Percentiles rank a stretch among this genome's conserved stretches.
Conservation (phyloP, 306 rosid genomes). For the Dalbergia cochinchinensis region DNA sequence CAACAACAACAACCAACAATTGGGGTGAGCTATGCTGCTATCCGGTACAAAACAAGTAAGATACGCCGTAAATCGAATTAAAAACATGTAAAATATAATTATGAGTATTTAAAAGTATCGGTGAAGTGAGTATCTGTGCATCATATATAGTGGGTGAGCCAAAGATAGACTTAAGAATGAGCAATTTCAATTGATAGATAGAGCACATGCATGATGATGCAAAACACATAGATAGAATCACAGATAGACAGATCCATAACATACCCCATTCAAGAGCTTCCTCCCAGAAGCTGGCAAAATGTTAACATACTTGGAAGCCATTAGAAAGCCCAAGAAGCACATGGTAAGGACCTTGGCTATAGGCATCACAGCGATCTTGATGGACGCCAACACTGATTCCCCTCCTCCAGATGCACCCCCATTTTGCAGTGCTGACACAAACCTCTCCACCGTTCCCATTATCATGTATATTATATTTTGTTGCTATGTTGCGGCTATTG, state of each 20-base stretch:
- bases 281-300: conserved; percentile 89
- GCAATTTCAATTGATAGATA: background rate
- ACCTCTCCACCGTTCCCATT: conserved; percentile 54
- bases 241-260: background rate
- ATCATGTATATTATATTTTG: background rate
- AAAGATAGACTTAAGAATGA: background rate
- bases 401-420: conserved; percentile 53
- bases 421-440: conserved; percentile 48
- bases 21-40: background rate
- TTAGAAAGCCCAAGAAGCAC: conserved; percentile 88
- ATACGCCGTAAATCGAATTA: too few species aligned
- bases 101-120: too few species aligned
- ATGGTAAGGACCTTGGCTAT: conserved; percentile 90
- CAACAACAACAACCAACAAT: conserved; percentile 33
- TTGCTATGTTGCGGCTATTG: background rate
- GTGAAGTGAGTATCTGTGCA: too few species aligned
- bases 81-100: too few species aligned
- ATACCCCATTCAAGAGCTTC: conserved; percentile 90
- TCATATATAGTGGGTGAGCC: background rate
- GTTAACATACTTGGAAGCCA: conserved; percentile 94
- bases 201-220: background rate
- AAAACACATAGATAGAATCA: background rate
- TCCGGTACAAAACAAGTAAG: too few species aligned
- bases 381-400: conserved; percentile 68
- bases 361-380: conserved; percentile 88